Base-by-base conservation (phyloP, 2,329 filamentous ascomycete genomes). In the Penicillium griseofulvum region DNA sequence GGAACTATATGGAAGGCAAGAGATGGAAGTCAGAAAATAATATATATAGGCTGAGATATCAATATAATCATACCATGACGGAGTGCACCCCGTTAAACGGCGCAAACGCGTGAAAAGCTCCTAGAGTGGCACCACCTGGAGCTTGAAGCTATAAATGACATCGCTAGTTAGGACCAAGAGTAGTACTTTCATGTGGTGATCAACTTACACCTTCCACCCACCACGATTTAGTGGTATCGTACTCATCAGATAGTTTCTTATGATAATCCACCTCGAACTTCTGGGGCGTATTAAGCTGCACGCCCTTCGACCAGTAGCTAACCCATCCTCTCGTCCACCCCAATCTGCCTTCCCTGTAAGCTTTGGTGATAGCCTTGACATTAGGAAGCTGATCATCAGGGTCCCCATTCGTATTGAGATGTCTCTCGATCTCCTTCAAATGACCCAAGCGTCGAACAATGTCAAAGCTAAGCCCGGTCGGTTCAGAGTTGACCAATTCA, bases 231-330 rank as follows among this genome's bases (percentile, higher is more conserved):
- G n/a, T 37, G 34, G 34, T 49, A 29, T 49, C 34, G 8, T 31
- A 12, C 5, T 26, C 28, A n/a, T 16, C 16, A 9, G 38, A 11
- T 19, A 31, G 19, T 22, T 11, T 38, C 10, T 42, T 43, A 17
- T 55, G 39, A 12, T 49, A 10, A 7, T 54, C 28, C 17, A 19
- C 36, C 22, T 44, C 37, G 19, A 54, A 54, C 7, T 47, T 33
- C n/a, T 28, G 29, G n/a, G 56, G 54, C 14, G 36, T 5, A 34
- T 55, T 56, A 29, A 58, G 22, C 31, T 50, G 49, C 22, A 22
- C 9, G 19, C 56, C 49, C 6, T 54, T n/a, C 4, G 45, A 49
- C 56, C 56, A 58, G 28, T 58, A 58, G 19, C 49, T 56, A 7
- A 58, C 49, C 56, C 45, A 36, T 31, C 42, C 19, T 17, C 22